Evolutionary conservation across 176 grass and related monocot species (phyloP).

Genomic region (Aegilops tauschii): DNA sequence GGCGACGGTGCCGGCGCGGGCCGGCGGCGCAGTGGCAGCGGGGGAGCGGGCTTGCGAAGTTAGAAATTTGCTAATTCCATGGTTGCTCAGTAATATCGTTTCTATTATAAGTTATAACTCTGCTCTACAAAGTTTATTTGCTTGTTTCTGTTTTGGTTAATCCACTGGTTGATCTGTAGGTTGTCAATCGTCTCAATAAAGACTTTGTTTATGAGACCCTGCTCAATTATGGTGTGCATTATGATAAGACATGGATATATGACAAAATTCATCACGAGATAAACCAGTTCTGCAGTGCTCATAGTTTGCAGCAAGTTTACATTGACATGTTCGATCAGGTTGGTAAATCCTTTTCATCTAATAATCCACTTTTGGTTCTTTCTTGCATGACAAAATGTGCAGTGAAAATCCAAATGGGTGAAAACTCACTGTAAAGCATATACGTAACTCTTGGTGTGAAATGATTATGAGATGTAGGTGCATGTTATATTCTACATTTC

Average conservation of each 20-base stretch:
- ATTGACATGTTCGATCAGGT: slow-evolving; percentile 99
- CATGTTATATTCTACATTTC: neutral
- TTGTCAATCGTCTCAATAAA: slow-evolving; percentile 94
- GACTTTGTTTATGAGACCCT: slow-evolving; percentile 85
- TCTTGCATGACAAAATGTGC: neutral
- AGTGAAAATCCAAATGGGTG: neutral
- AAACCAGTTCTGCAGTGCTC: slow-evolving; percentile 98
- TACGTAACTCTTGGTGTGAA: neutral
- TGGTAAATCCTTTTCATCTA: slow-evolving; percentile 26
- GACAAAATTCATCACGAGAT: slow-evolving; percentile 99
- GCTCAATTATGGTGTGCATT: slow-evolving; percentile 92
- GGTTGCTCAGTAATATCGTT: neutral
- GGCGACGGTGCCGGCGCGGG: too few relatives aligned
- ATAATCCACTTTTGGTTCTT: neutral
- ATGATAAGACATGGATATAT: slow-evolving; percentile 99
- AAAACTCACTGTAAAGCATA: neutral
- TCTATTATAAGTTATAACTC: neutral
- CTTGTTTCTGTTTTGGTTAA: slow-evolving; percentile 16
- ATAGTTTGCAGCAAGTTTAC: slow-evolving; percentile 97
- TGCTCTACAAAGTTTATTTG: slow-evolving; percentile 12
- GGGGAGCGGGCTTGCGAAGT: too few relatives aligned
- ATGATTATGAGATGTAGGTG: neutral
- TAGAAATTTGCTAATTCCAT: too few relatives aligned
- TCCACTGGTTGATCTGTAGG: slow-evolving; percentile 35
- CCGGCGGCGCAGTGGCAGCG: too few relatives aligned